These are phyloP conservation scores for Eutypella sp. DNA, from an alignment of 2,329 filamentous ascomycete species.

Conservation along the genomic window DNA sequence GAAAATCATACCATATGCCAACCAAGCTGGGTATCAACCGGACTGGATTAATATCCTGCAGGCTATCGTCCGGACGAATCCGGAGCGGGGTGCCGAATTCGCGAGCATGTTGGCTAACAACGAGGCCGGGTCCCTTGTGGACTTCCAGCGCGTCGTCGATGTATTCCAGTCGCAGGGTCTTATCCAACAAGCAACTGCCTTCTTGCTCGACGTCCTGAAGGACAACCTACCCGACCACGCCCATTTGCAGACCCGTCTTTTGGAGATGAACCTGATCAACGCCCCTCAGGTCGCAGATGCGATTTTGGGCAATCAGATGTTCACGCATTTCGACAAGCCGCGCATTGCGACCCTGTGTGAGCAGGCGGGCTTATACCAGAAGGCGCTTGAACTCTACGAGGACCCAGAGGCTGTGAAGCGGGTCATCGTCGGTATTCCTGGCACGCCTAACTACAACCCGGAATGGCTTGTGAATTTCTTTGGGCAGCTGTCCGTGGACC, in stretches of 20 bases:
- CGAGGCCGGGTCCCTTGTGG: constrained; percentile 79
- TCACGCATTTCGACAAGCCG: constrained; percentile 90
- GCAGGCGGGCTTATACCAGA: constrained; percentile 79
- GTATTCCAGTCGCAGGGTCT: constrained; percentile 98
- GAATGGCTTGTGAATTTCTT: constrained; percentile 95
- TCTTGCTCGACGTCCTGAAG: constrained; percentile 90
- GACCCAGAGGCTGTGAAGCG: constrained; percentile 88
- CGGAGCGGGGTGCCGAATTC: constrained; percentile 92
- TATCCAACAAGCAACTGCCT: constrained; percentile 97
- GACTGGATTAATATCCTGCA: constrained; percentile 90
- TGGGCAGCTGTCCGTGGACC: constrained; percentile 88
- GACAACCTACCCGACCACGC: constrained; percentile 93
- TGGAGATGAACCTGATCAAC: constrained; percentile 97
- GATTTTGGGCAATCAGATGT: constrained; percentile 97
- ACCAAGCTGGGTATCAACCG: constrained; percentile 82
- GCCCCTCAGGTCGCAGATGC: constrained; percentile 97
- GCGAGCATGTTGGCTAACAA: constrained; percentile 88
- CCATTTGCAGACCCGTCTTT: constrained; percentile 83
- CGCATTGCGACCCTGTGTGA: constrained; percentile 89
- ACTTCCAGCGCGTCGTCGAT: constrained; percentile 91
- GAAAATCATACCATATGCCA: constrained; percentile 88
- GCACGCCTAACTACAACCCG: constrained; percentile 76
- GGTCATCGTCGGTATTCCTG: constrained; percentile 75
- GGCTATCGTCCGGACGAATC: constrained; percentile 85
- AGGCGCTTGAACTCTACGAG: constrained; percentile 91